Evolutionary conservation across 805 yeast genomes (phyloP).

Genomic region (Metschnikowia continentalis): DNA sequence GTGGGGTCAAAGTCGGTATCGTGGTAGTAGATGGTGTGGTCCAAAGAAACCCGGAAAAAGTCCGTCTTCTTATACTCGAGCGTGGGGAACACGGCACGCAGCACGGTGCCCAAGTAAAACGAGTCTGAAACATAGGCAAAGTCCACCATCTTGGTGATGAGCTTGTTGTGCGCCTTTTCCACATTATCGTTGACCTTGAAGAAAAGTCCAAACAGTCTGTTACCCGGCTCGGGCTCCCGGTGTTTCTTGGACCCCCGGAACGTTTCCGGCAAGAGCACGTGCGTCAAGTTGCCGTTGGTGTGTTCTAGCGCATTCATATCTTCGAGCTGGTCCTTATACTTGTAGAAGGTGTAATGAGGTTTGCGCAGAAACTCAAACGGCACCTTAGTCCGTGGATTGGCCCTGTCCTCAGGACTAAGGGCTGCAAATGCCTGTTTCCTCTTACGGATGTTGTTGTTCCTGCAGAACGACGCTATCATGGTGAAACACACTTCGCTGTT

Average conservation of each 20-base stretch:
- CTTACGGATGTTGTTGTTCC: constrained; percentile 16
- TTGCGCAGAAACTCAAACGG: constrained; percentile 22
- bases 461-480: constrained; percentile 21
- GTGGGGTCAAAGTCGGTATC: constrained; percentile 35
- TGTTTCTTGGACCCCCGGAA: constrained; percentile 6
- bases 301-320: constrained; percentile 19
- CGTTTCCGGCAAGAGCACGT: constrained; percentile 25
- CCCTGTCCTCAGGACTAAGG: constrained; percentile 12
- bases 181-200: constrained; percentile 27
- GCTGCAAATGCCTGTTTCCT: constrained; percentile 9
- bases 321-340: constrained; percentile 15
- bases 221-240: constrained; percentile 16
- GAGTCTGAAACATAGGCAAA: constrained; percentile 30
- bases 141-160: constrained; percentile 17
- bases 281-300: constrained; percentile 27
- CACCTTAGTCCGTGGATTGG: constrained; percentile 13
- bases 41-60: constrained; percentile 37
- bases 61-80: constrained; percentile 11
- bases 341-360: constrained; percentile 20
- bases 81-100: constrained; percentile 19
- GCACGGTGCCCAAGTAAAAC: constrained; percentile 26
- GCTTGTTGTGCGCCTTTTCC: constrained; percentile 19
- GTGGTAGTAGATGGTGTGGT: constrained; percentile 34
- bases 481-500: constrained; percentile 20
- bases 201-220: constrained; percentile 27